These are phyloP conservation scores for Saccharomycopsis fermentans DNA, from an alignment of 805 yeast species.

Conservation along the genomic window DNA sequence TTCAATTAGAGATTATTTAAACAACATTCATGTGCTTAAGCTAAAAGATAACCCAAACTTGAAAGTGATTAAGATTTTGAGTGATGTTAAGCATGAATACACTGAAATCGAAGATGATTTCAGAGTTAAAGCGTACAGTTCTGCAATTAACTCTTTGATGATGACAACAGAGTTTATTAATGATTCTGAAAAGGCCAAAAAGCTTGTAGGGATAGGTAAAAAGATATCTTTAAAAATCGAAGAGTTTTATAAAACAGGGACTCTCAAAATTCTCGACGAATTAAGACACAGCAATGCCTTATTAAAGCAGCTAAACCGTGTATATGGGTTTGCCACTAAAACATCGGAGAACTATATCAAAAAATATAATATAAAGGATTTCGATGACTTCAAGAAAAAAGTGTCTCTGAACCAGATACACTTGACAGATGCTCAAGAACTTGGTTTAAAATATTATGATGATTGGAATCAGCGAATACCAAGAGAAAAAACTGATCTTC, in stretches of 20 bases:
- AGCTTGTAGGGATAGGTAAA: slow-evolving; percentile 33
- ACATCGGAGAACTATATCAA: slow-evolving; percentile 33
- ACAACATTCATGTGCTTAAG: neutral
- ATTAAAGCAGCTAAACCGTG: slow-evolving; percentile 28
- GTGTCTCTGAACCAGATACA: slow-evolving; percentile 16
- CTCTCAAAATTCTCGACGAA: slow-evolving; percentile 20
- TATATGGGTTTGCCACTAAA: slow-evolving; percentile 41
- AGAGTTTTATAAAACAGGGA: slow-evolving; percentile 34
- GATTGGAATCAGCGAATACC: slow-evolving; percentile 39
- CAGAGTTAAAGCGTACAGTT: slow-evolving; percentile 32
- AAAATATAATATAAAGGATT: slow-evolving; percentile 27
- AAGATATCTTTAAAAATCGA: slow-evolving; percentile 35
- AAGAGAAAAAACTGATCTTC: slow-evolving; percentile 34
- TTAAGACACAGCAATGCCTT: slow-evolving; percentile 23
- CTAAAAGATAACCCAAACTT: slow-evolving; percentile 13
- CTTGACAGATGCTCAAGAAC: slow-evolving; percentile 23
- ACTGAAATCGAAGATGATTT: slow-evolving; percentile 28
- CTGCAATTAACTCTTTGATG: slow-evolving; percentile 33
- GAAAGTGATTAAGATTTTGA: slow-evolving; percentile 6
- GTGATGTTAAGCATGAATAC: slow-evolving; percentile 20
- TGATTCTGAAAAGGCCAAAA: slow-evolving; percentile 30
- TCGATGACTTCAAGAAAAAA: slow-evolving; percentile 29
- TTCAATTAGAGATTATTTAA: neutral
- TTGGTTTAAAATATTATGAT: slow-evolving; percentile 37
- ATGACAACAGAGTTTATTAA: slow-evolving; percentile 25